These are phyloP conservation scores for Phytophthora colocasiae DNA, from an alignment of 352 stramenopile species.

Conservation along the genomic window DNA sequence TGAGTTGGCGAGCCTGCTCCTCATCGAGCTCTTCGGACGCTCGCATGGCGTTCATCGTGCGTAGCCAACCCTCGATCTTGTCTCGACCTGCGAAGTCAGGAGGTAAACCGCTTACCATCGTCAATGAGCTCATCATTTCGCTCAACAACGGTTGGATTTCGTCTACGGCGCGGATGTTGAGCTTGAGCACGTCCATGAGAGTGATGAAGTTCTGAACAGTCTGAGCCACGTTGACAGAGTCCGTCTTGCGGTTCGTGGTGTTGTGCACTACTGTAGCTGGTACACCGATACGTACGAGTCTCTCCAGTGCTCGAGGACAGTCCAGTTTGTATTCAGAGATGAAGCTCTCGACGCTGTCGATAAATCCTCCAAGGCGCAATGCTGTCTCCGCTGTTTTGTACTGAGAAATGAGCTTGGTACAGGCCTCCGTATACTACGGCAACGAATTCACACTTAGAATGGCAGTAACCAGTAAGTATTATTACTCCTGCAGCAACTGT, in stretches of 20 bases:
- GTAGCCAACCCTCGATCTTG: constrained; percentile 96
- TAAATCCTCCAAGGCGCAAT: constrained; percentile 80
- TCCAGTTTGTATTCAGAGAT: constrained; percentile 96
- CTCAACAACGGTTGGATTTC: constrained; percentile 97
- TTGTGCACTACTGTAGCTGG: constrained; percentile 92
- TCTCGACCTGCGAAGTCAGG: constrained; percentile 94
- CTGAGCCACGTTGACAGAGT: constrained; percentile 94
- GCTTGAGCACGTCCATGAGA: constrained; percentile 97
- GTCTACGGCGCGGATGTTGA: constrained; percentile 97
- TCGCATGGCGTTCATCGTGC: constrained; percentile 96
- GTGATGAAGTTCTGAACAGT: constrained; percentile 99
- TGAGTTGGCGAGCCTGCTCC: constrained; percentile 95
- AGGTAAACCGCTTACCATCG: constrained; percentile 93
- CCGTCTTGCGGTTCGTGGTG: constrained; percentile 81
- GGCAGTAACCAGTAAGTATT: too few species aligned
- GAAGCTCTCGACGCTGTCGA: constrained; percentile 86
- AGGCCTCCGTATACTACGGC: constrained; percentile 94
- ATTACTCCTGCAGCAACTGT: not conserved
- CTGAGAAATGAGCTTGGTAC: constrained; percentile 98
- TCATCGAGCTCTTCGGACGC: constrained; percentile 97
- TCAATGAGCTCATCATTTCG: constrained; percentile 96
- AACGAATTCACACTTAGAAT: constrained; percentile 4
- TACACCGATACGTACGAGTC: constrained; percentile 95
- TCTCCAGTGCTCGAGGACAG: constrained; percentile 94
- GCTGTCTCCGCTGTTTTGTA: constrained; percentile 97